Conservation (phyloP, 1,284 basidiomycete genomes). For the Ustilago nuda region DNA sequence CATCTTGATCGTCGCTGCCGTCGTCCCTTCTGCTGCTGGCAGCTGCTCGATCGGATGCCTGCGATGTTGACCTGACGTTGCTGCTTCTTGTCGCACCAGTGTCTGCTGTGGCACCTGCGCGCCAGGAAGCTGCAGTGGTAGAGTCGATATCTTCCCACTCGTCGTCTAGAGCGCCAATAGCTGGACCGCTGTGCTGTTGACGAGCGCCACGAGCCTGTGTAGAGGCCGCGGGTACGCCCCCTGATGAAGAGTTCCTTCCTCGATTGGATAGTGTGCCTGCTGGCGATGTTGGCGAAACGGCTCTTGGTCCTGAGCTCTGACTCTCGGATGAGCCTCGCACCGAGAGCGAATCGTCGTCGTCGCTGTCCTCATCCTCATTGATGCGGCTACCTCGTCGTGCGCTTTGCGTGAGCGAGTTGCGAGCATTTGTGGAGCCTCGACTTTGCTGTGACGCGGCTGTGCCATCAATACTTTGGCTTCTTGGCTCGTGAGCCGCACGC, state of each 20-base stretch:
- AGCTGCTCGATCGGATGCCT: conserved; percentile 1
- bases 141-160: conserved; percentile 40
- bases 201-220: neutral
- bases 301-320: conserved; percentile 5
- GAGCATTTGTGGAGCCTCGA: conserved; percentile 23
- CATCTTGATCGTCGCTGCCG: conserved; percentile 42
- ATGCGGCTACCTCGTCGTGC: conserved; percentile 13
- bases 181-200: neutral
- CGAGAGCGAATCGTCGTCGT: conserved; percentile 12
- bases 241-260: neutral
- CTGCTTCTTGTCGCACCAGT: neutral
- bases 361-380: conserved; percentile 18
- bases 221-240: neutral
- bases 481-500: conserved; percentile 15
- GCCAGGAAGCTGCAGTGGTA: neutral
- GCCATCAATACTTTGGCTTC: conserved; percentile 34
- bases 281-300: conserved; percentile 6
- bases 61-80: neutral
- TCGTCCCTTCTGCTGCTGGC: conserved; percentile 20
- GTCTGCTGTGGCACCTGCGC: conserved; percentile 9
- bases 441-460: conserved; percentile 11
- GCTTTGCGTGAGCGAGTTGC: conserved; percentile 3
- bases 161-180: conserved; percentile 18
- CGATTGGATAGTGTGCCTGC: neutral
- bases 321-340: conserved; percentile 18